These are phyloP conservation scores for Fomitopsis serialis DNA, from an alignment of 768 basidiomycete genomes.

Conservation along the genomic window DNA sequence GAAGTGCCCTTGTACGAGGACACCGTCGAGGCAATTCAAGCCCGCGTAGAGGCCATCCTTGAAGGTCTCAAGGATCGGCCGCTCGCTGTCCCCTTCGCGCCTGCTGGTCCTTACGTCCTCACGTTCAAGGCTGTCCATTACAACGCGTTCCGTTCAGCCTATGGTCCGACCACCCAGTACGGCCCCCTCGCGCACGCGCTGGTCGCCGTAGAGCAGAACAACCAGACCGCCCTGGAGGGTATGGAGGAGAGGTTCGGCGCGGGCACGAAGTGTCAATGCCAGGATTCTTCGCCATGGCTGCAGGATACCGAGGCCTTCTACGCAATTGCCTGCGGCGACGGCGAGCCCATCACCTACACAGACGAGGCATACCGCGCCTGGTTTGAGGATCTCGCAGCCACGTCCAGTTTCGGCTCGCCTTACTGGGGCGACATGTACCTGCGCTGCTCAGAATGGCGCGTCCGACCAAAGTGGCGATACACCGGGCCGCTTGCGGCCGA, in stretches of 20 bases:
- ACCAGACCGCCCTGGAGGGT: slow-evolving; percentile 8
- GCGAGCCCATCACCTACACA: slow-evolving; percentile 8
- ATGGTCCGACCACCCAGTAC: slow-evolving; percentile 6
- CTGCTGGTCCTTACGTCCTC: slow-evolving; percentile 9
- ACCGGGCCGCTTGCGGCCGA: slow-evolving; percentile 13
- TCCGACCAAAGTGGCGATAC: slow-evolving; percentile 14
- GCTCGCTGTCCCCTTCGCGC: slow-evolving; percentile 6
- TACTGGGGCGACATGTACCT: slow-evolving; percentile 12
- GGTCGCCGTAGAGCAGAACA: slow-evolving; percentile 7
- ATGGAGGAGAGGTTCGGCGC: slow-evolving; percentile 8
- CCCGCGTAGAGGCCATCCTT: slow-evolving; percentile 9
- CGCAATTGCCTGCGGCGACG: slow-evolving; percentile 13
- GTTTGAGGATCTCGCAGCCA: background rate
- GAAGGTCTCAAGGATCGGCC: slow-evolving; percentile 6
- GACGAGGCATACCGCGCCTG: background rate
- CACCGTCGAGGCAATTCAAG: slow-evolving; percentile 12
- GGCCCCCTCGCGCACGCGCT: slow-evolving; percentile 8
- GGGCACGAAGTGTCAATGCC: slow-evolving; percentile 8
- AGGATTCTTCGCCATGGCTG: slow-evolving; percentile 1
- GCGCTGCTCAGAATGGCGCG: slow-evolving; percentile 12
- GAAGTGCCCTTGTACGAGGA: slow-evolving; percentile 21
- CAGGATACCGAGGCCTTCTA: slow-evolving; percentile 7
- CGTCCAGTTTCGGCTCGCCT: slow-evolving; percentile 8
- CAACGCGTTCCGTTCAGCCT: slow-evolving; percentile 8
- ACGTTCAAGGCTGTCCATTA: slow-evolving; percentile 6